Percentiles rank a stretch among this genome's conserved stretches.
phyloP scores from a whole-genome alignment of 2,329 filamentous ascomycete genomes.

The Colletotrichum sp. region DNA sequence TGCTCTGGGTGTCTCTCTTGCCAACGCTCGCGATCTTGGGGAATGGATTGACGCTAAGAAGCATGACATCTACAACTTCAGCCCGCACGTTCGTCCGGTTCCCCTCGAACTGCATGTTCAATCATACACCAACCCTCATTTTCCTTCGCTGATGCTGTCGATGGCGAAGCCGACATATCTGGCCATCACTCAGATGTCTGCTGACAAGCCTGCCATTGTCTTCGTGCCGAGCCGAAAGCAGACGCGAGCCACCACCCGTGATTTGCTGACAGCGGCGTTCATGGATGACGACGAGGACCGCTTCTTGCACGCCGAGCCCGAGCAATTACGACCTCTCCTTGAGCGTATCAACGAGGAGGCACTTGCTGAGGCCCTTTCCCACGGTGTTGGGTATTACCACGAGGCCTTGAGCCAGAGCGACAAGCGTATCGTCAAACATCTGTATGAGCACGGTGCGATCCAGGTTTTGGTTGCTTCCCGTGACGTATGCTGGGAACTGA shows the following conservation, averaged over 20 bases:
- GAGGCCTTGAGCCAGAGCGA: conserved; percentile 89
- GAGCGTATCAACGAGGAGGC: conserved; percentile 85
- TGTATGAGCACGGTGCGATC: conserved; percentile 88
- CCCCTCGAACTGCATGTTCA: conserved; percentile 94
- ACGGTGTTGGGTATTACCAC: conserved; percentile 97
- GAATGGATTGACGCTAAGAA: conserved; percentile 99
- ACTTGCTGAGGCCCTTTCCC: conserved; percentile 85
- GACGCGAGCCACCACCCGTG: conserved; percentile 83
- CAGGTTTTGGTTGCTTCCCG: conserved; percentile 79
- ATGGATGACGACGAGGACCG: conserved; percentile 92
- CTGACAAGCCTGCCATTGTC: conserved; percentile 86
- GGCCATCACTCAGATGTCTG: conserved; percentile 85
- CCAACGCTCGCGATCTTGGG: conserved; percentile 91
- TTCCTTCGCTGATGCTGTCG: conserved; percentile 96
- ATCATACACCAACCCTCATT: conserved; percentile 94
- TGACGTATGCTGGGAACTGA: conserved; percentile 95
- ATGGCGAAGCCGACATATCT: conserved; percentile 96
- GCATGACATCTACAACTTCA: conserved; percentile 99
- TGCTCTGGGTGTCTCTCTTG: conserved; percentile 87
- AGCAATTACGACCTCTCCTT: conserved; percentile 83
- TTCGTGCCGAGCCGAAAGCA: conserved; percentile 96
- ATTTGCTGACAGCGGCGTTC: conserved; percentile 85
- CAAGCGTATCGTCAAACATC: conserved; percentile 90
- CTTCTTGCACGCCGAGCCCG: conserved; percentile 84
- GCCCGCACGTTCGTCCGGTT: conserved; percentile 85